Evolutionary conservation across 441 rosid species (phyloP), one percentile per base, ranked within the genome.

Genomic region (Jatropha podagrica): DNA sequence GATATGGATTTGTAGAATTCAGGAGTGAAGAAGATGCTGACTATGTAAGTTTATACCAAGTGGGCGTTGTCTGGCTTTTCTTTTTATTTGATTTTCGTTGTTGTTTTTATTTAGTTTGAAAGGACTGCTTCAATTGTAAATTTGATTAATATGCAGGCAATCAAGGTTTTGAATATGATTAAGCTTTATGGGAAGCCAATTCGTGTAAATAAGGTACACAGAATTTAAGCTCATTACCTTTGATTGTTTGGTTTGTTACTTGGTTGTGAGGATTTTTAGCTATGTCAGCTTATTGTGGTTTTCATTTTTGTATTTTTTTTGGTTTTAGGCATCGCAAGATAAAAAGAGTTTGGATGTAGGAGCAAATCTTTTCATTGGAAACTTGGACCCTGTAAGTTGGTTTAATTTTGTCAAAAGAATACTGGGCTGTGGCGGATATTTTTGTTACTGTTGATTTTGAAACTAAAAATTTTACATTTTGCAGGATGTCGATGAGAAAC

Each of bases 21-120:
- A 87, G 98, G 40, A 91, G 98, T 3, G 99, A 93, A 81, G 97
- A 93, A 81, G 97, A 96, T 86, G 97, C 98, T 79, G 99, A 96
- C 72, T 95, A 93, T 85, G 99, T 90, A 77, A 85, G 91, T 76
- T 18, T 60, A 12, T 26, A 56, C 11, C 20, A 26, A 56, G 27
- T 20, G 23, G 32, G 32, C 32, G 2, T 32, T 32, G 4, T 8
- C 4, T 14, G 7, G 65, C 17, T 26, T 27, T 51, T 8, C 18
- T 61, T 68, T 52, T 44, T 1, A 17, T 27, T 17, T 12, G 20
- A 11, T 13, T 44, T 5, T 48, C 40, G 64, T 60, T 32, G 15
- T 51, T 37, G 11, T 0, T 49, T 5, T 14, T 17, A 10, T 60
- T 42, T 44, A 11, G 48, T 6, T 44, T 44, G 10, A 1, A 44